phyloP scores from a whole-genome alignment of 345 rosid species.

The Arabis hirsuta region DNA sequence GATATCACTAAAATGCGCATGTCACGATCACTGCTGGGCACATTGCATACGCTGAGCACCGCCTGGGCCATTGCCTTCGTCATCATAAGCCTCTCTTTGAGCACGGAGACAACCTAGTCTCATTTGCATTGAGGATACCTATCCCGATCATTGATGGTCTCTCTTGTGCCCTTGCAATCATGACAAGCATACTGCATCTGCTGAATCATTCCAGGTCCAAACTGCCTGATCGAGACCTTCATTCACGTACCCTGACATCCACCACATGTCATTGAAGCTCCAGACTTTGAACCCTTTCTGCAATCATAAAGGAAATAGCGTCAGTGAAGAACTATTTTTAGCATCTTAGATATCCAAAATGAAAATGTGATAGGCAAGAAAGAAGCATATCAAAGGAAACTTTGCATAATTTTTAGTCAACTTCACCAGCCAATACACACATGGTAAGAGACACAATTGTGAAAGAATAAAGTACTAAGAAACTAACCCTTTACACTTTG shows the following conservation, averaged over 20 bases:
- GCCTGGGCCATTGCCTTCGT: conserved; percentile 45
- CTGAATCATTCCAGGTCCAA: conserved; percentile 95
- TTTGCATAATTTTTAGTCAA: neutral
- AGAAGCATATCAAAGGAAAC: neutral
- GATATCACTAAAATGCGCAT: conserved; percentile 27
- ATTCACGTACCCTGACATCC: conserved; percentile 88
- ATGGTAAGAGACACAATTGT: too few species aligned
- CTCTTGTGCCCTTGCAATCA: conserved; percentile 94
- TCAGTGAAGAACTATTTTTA: neutral
- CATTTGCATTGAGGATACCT: conserved; percentile 86
- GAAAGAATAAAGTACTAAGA: neutral
- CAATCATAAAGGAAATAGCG: conserved; percentile 17
- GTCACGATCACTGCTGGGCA: conserved; percentile 64
- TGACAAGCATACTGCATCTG: conserved; percentile 92
- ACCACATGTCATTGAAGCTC: conserved; percentile 70
- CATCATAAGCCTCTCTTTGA: conserved; percentile 63
- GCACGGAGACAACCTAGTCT: conserved; percentile 74
- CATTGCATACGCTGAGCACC: conserved; percentile 73
- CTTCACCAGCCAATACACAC: conserved; percentile 2
- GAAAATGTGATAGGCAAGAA: neutral
- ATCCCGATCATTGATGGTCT: conserved; percentile 68
- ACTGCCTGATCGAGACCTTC: conserved; percentile 88
- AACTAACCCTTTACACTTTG: conserved; percentile 81
- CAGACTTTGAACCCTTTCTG: conserved; percentile 95
- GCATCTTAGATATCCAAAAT: neutral